Evolutionary conservation across 139 green algal species (phyloP), one percentile per base, ranked within the genome.

Genomic region (Coccomyxa sp.): DNA sequence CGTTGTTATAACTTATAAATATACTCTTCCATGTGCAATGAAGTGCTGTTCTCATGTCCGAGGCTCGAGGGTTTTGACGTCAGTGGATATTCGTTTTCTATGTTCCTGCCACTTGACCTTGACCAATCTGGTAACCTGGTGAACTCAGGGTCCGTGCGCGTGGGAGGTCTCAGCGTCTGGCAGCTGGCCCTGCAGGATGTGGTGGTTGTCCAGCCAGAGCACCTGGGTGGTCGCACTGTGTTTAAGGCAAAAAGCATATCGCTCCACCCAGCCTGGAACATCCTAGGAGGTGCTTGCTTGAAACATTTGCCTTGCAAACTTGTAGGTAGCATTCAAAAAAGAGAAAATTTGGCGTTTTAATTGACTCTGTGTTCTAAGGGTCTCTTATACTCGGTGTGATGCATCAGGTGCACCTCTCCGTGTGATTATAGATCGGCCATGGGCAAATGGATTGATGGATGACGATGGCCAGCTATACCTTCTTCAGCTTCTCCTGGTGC

Each of bases 391-490:
- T 71, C 1, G 63, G 18, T 71, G 63, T 25, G 18, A 28, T 71
- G 63, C 38, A 51, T 7, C 63, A 71, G 63, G 63, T 21, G 21
- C 18, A 25, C 63, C 63, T 71, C 63, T 71, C 7, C 18, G 21
- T 71, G 63, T 71, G 4, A 25, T 71, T 21, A 25, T 71, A 9
- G 63, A 71, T 71, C 63, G 63, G 18, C 63, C 63, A 18, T 77
- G 71, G 71, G 71, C 31, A 32, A 77, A 77, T 10, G 71, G 71
- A 18, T n/a, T 77, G 25, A 77, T 77, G 71, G 71, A 77, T 38
- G n/a, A 51, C n/a, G 23, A 38, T 25, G 71, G 71, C 27, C 71
- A 77, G 71, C 71, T 38, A 18, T n/a, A 77, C 71, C 71, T 77
- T 15, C 27, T 77, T 16, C 14, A 45, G 23, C n/a, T 77, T 25